phyloP scores from a whole-genome alignment of 2,329 filamentous ascomycete genomes.

The Fusarium chuoi region DNA sequence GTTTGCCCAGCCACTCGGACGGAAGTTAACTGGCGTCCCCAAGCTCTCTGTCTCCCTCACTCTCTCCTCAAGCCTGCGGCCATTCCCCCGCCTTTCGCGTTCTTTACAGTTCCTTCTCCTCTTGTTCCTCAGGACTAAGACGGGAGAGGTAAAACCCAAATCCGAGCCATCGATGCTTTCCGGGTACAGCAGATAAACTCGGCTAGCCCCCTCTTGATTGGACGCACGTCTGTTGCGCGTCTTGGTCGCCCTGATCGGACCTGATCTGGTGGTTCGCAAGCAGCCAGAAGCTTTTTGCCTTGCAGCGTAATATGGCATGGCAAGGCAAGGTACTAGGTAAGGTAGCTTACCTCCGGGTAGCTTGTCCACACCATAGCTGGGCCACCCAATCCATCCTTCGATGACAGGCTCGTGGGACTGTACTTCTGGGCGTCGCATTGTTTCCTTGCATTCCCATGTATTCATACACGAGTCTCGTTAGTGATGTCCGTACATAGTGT shows the following conservation, averaged over 20 bases:
- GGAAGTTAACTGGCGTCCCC: not conserved
- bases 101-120: not conserved
- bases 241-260: constrained; percentile 27
- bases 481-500: constrained; percentile 24
- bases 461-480: constrained; percentile 31
- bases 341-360: constrained; percentile 30
- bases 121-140: constrained; percentile 1
- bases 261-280: constrained; percentile 27
- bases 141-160: constrained; percentile 29
- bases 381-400: constrained; percentile 29
- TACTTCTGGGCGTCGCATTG: constrained; percentile 24
- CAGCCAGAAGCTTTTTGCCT: constrained; percentile 17
- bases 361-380: constrained; percentile 33
- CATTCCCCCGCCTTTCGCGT: constrained; percentile 5
- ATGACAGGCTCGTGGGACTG: constrained; percentile 36
- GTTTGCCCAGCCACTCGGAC: constrained; percentile 31
- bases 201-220: constrained; percentile 20
- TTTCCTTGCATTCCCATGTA: constrained; percentile 36
- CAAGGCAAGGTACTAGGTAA: not conserved
- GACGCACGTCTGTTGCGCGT: constrained; percentile 29
- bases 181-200: constrained; percentile 1
- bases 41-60: not conserved
- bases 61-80: not conserved
- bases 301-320: not conserved
- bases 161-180: constrained; percentile 22